Evolutionary conservation across 2,329 filamentous ascomycete genomes (phyloP).

Genomic region (Xylaria multiplex): DNA sequence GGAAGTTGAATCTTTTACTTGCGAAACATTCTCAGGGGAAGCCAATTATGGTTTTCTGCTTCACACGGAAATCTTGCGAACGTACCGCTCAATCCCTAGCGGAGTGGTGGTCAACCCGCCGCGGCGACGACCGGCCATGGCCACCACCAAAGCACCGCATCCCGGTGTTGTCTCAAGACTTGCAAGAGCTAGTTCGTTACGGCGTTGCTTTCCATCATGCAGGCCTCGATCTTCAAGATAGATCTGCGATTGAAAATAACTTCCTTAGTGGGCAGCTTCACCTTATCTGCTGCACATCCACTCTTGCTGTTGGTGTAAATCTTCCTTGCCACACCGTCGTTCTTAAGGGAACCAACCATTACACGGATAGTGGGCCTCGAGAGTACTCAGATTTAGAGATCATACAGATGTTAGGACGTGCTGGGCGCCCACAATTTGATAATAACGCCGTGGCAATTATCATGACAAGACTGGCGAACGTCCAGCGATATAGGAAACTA

Average conservation of each 20-base stretch:
- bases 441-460: slow-evolving; percentile 80
- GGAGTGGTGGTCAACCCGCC: slow-evolving; percentile 68
- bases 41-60: slow-evolving; percentile 85
- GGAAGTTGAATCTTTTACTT: slow-evolving; percentile 73
- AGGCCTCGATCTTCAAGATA: slow-evolving; percentile 73
- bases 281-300: slow-evolving; percentile 89
- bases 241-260: slow-evolving; percentile 71
- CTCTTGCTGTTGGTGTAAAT: slow-evolving; percentile 84
- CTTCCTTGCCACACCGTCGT: slow-evolving; percentile 85
- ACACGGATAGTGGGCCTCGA: slow-evolving; percentile 66
- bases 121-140: slow-evolving; percentile 69
- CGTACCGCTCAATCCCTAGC: slow-evolving; percentile 74
- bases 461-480: slow-evolving; percentile 75
- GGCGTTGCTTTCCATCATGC: slow-evolving; percentile 88
- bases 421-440: slow-evolving; percentile 86
- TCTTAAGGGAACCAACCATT: slow-evolving; percentile 80
- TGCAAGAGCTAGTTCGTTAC: slow-evolving; percentile 60
- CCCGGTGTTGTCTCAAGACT: slow-evolving; percentile 65
- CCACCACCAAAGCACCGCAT: slow-evolving; percentile 62
- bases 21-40: slow-evolving; percentile 74
- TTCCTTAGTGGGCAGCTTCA: slow-evolving; percentile 77
- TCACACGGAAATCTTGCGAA: slow-evolving; percentile 76
- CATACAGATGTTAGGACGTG: slow-evolving; percentile 91
- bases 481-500: slow-evolving; percentile 75
- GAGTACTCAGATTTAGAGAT: slow-evolving; percentile 86